Conservation (phyloP, 2,329 filamentous ascomycete genomes). For the Aspergillus caelatus region DNA sequence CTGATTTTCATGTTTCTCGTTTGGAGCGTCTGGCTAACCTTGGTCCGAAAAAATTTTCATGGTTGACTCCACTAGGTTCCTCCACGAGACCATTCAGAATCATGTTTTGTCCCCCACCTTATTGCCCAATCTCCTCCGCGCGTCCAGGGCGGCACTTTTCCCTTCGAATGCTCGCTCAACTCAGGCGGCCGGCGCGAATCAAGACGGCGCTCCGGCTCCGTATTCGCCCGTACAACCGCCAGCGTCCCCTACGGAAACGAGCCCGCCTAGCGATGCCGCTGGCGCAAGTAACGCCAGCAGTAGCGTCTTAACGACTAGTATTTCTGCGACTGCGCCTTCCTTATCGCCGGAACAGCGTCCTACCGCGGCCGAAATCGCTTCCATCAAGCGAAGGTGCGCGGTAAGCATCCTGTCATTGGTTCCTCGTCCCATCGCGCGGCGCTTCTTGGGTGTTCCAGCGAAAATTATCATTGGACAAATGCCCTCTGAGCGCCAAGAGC, state of each 20-base stretch:
- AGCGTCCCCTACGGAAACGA: constrained; percentile 20
- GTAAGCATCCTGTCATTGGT: constrained; percentile 45
- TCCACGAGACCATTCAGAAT: constrained; percentile 56
- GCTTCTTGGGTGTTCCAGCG: constrained; percentile 44
- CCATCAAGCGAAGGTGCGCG: constrained; percentile 50
- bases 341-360: constrained; percentile 23
- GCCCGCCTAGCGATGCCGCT: constrained; percentile 19
- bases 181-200: constrained; percentile 36
- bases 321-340: constrained; percentile 16
- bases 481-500: constrained; percentile 5
- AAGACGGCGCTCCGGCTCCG: constrained; percentile 18
- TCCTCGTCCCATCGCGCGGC: constrained; percentile 46
- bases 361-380: constrained; percentile 36
- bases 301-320: constrained; percentile 18
- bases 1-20: constrained; percentile 3
- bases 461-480: constrained; percentile 8
- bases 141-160: constrained; percentile 77
- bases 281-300: constrained; percentile 25
- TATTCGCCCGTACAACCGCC: constrained; percentile 28
- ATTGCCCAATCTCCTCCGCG: constrained; percentile 61
- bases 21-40: constrained; percentile 4
- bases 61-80: constrained; percentile 39
- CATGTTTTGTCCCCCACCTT: constrained; percentile 65
- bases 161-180: constrained; percentile 78
- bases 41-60: constrained; percentile 8